These are phyloP conservation scores for Daldinia decipiens DNA, from an alignment of 495 filamentous ascomycete genomes.

Conservation along the genomic window DNA sequence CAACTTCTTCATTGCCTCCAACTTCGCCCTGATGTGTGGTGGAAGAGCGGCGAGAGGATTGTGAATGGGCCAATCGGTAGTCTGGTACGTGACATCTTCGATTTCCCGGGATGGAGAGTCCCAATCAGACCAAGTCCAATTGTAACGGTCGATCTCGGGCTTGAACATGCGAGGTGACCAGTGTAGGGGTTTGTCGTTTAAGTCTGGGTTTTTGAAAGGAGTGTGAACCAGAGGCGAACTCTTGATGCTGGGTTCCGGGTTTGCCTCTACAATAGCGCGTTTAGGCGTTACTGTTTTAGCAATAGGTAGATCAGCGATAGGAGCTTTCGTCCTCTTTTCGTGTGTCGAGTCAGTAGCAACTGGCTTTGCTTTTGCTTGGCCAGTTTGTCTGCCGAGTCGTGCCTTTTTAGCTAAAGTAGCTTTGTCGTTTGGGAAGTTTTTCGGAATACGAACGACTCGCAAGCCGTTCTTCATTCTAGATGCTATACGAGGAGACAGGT, in stretches of 20 bases:
- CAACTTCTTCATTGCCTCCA: slow-evolving; percentile 21
- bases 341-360: background rate
- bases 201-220: slow-evolving; percentile 35
- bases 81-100: slow-evolving; percentile 34
- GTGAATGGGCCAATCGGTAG: slow-evolving; percentile 10
- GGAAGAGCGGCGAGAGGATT: slow-evolving; percentile 14
- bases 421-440: background rate
- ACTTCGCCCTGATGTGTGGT: slow-evolving; percentile 11
- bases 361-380: slow-evolving; percentile 5
- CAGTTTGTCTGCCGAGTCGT: background rate
- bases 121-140: slow-evolving; percentile 42
- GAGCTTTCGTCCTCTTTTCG: background rate
- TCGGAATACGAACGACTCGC: slow-evolving; percentile 31
- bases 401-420: slow-evolving; percentile 1
- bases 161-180: slow-evolving; percentile 42
- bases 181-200: slow-evolving; percentile 30
- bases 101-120: slow-evolving; percentile 37
- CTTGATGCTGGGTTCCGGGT: slow-evolving; percentile 6
- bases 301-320: background rate
- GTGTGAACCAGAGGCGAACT: slow-evolving; percentile 3
- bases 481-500: slow-evolving; percentile 12
- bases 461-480: slow-evolving; percentile 34
- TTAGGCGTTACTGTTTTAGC: slow-evolving; percentile 3
- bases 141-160: slow-evolving; percentile 32
- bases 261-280: slow-evolving; percentile 13